Conservation (phyloP, 2,329 filamentous ascomycete species). For the Thermothelomyces thermophilus region DNA sequence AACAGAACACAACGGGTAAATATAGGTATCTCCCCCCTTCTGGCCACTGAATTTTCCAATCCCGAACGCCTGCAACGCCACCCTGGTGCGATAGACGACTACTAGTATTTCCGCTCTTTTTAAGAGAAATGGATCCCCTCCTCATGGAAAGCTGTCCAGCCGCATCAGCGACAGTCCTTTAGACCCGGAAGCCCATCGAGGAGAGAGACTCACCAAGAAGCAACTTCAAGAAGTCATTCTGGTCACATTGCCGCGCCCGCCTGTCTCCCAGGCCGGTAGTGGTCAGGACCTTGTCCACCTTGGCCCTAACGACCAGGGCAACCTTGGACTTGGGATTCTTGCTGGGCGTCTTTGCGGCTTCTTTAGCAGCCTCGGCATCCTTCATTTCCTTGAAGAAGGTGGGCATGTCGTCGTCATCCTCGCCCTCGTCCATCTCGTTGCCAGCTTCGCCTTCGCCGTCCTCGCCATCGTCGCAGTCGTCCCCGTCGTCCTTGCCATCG, state of each 20-base stretch:
- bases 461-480: conserved; percentile 30
- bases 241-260: conserved; percentile 78
- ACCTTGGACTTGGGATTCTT: conserved; percentile 74
- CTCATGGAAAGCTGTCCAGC: conserved; percentile 60
- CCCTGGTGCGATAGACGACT: not conserved
- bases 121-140: conserved; percentile 88
- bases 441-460: conserved; percentile 40
- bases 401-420: conserved; percentile 67
- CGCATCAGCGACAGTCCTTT: not conserved
- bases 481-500: conserved; percentile 32
- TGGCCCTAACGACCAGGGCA: conserved; percentile 73
- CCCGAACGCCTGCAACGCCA: conserved; percentile 17
- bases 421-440: conserved; percentile 45
- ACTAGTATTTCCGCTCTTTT: conserved; percentile 16
- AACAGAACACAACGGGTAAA: too few species aligned
- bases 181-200: not conserved
- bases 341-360: conserved; percentile 53
- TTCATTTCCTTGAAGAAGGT: conserved; percentile 72
- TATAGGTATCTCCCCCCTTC: not conserved
- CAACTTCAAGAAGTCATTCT: conserved; percentile 83
- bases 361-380: conserved; percentile 29
- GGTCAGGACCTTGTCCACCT: conserved; percentile 79
- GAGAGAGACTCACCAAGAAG: conserved; percentile 25
- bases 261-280: conserved; percentile 75
- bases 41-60: not conserved